Conservation (phyloP, 768 basidiomycete genomes). For the Kwoniella botswanensis region DNA sequence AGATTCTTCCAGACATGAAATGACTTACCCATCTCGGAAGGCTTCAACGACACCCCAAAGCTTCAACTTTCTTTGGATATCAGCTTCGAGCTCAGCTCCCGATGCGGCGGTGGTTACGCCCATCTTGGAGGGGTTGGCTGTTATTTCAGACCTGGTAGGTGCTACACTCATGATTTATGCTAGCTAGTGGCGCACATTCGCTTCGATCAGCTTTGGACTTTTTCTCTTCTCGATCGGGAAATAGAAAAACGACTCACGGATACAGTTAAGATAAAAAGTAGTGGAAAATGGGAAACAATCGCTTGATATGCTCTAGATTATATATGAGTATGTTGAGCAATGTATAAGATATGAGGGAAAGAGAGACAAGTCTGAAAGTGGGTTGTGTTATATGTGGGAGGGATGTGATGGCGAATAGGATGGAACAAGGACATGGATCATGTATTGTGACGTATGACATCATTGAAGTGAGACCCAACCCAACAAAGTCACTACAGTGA, state of each 20-base stretch:
- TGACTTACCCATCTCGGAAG: constrained; percentile 68
- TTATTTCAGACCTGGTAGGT: constrained; percentile 40
- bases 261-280: constrained; percentile 12
- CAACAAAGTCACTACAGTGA: neutral
- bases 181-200: constrained; percentile 6
- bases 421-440: neutral
- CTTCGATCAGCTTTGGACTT: constrained; percentile 5
- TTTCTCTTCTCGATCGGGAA: neutral
- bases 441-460: constrained; percentile 13
- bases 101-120: constrained; percentile 73
- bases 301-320: constrained; percentile 15
- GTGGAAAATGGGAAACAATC: neutral
- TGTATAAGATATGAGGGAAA: constrained; percentile 1
- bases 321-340: constrained; percentile 7
- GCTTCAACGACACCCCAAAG: constrained; percentile 82
- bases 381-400: neutral
- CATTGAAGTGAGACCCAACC: neutral
- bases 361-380: neutral
- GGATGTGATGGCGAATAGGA: constrained; percentile 3
- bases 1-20: neutral
- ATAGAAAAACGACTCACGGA: constrained; percentile 13
- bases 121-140: constrained; percentile 58
- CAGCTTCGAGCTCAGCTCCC: constrained; percentile 68
- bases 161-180: constrained; percentile 19
- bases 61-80: constrained; percentile 82